These are phyloP conservation scores for Sporothrix pallida DNA, from an alignment of 2,329 filamentous ascomycete species.

Conservation along the genomic window DNA sequence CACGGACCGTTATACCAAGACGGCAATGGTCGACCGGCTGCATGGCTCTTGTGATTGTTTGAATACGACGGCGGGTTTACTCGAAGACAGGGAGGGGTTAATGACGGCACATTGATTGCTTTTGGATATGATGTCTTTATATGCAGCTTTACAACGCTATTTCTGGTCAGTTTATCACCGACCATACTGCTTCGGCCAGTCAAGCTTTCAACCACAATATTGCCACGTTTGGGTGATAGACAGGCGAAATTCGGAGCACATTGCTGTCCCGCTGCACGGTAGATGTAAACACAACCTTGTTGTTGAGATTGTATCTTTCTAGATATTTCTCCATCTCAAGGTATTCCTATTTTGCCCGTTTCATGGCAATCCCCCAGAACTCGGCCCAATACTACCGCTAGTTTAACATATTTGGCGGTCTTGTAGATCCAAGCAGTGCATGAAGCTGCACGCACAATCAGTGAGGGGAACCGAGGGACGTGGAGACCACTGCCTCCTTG, in stretches of 20 bases:
- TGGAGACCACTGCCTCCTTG: no score
- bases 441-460: neutral
- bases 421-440: neutral
- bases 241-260: neutral
- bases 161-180: neutral
- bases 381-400: conserved; percentile 7
- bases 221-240: neutral
- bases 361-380: no score
- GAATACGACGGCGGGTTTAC: neutral
- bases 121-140: neutral
- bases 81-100: neutral
- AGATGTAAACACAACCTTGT: neutral
- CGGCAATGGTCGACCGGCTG: neutral
- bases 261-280: neutral
- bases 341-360: neutral
- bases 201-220: neutral
- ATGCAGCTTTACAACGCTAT: neutral
- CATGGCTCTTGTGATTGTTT: neutral
- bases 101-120: neutral
- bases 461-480: neutral
- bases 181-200: neutral
- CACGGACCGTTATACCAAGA: neutral
- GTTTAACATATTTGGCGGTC: neutral
- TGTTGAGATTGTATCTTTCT: neutral
- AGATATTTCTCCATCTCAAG: neutral